Evolutionary conservation across 352 stramenopile species (phyloP), one percentile per base, ranked within the genome.

Genomic region (Globisporangium barbulae): DNA sequence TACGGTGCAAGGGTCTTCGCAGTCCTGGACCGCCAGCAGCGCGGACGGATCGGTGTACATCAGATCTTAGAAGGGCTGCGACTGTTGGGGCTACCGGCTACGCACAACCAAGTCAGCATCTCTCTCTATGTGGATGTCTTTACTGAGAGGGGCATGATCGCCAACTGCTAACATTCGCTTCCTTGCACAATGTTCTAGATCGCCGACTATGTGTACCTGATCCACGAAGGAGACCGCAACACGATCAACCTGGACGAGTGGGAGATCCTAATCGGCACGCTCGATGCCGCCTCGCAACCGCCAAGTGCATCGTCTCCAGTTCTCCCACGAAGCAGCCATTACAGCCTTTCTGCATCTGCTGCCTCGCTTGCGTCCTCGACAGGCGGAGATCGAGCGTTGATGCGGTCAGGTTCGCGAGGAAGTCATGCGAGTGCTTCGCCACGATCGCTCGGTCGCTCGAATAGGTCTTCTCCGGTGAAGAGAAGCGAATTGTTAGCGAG

Each of bases 151-250:
- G 15, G 4, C 13, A n/a, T n/a, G 42, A 1, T 22, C 8, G 15
- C 25, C 22, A 65, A 9, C 7, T 28, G 30, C 17, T 65, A 28
- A 10, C 13, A 33, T n/a, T 54, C 22, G 42, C 25, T 10, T 52
- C 21, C 7, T 2, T 35, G 52, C 50, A 13, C 49, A 13, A 41
- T 25, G 12, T 30, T 45, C 4, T 64, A 91, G 82, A 82, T 91
- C 4, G 78, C 79, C 33, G 82, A 91, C 68, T 91, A 91, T 17
- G 71, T 91, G 1, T 91, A 89, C 28, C 59, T 91, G 30, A 88
- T 91, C 42, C 79, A 91, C 28, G 80, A 91, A 79, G 80, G 75
- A 21, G 54, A 59, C 13, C 59, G 71, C 52, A 78, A 68, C 45
- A 85, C 75, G 1, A 89, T 91, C 62, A 74, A 80, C 45, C 58